Conservation (phyloP, 768 basidiomycete genomes). For the Termitomyces sp. region DNA sequence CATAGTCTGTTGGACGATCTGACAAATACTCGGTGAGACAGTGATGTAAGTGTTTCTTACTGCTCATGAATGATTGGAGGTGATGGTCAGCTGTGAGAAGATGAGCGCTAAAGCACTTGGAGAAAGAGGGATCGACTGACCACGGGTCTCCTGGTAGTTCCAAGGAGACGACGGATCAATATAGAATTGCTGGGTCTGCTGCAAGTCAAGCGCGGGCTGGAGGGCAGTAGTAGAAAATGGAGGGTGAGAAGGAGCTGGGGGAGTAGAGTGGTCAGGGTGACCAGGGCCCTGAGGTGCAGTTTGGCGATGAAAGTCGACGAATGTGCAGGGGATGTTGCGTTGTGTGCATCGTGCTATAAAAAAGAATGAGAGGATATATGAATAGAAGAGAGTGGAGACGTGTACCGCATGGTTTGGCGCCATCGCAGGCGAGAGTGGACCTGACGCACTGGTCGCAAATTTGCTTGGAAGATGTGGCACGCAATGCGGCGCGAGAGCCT, state of each 20-base stretch:
- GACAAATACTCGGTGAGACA: too few relatives aligned
- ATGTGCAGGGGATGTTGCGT: slow-evolving; percentile 70
- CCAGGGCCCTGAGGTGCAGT: slow-evolving; percentile 75
- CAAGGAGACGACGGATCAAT: too few relatives aligned
- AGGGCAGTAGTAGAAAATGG: too few relatives aligned
- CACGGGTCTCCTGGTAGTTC: too few relatives aligned
- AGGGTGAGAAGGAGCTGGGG: too few relatives aligned
- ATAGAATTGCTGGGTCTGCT: too few relatives aligned
- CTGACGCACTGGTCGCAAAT: slow-evolving; percentile 82
- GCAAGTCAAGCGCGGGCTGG: too few relatives aligned
- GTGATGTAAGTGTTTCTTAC: too few relatives aligned
- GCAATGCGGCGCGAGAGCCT: slow-evolving; percentile 53
- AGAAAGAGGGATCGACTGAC: too few relatives aligned
- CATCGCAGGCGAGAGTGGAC: slow-evolving; percentile 69
- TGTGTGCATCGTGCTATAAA: slow-evolving; percentile 58
- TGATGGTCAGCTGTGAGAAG: slow-evolving; percentile 16
- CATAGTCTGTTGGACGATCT: too few relatives aligned
- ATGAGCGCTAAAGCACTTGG: not conserved
- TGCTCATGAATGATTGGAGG: slow-evolving; percentile 24
- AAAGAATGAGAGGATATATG: too few relatives aligned
- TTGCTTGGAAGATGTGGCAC: slow-evolving; percentile 43
- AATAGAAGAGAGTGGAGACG: slow-evolving; percentile 14
- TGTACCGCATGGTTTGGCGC: slow-evolving; percentile 74
- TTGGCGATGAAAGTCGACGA: slow-evolving; percentile 79
- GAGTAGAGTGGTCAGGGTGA: slow-evolving; percentile 22